Base-by-base conservation (phyloP, 2,329 filamentous ascomycete species). In the Parastagonospora avenae region DNA sequence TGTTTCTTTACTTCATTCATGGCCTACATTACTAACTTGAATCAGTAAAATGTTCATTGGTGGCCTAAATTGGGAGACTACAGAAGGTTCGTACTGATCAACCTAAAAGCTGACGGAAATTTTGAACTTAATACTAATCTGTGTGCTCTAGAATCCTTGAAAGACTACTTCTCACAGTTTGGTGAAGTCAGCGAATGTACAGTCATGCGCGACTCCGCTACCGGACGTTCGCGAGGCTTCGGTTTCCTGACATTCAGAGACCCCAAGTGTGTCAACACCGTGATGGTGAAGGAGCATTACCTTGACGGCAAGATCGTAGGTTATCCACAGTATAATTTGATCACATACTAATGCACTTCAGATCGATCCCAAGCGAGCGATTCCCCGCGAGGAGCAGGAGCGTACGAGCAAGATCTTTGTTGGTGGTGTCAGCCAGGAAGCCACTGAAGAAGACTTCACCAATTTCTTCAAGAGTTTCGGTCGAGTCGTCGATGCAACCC, bases 261-360 rank as follows among this genome's bases (percentile, higher is more conserved):
- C 70, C 89, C 94, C 41, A 96, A 96, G 79, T 96, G 91, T 4
- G 94, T 99, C 61, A 99, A 99, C 73, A 96, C 92, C 62, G 94
- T 99, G 59, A 99, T 99, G 94, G 94, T 99, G 57, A 99, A 99
- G 77, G 94, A 99, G 73, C 94, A 99, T 74, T 96, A 93, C 65
- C 83, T 99, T 16, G 94, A 99, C 72, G 94, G 94, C 55, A 99
- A 99, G 77, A 97, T 99, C 74, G 94, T 97, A 83, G 80, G 90
- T 62, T 78, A 24, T 36, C 8, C 5, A 2, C 7, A 19, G 2
- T 32, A 33, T 46, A 48, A 52, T 52, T 60, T 44, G 50, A 61
- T 19, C 47, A 54, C 33, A 29, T 39, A 64, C 64, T 44, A 67
- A n/a, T 31, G 28, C 44, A 15, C 30, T 38, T 55, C 52, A 97